phyloP scores from a whole-genome alignment of 768 basidiomycete species.

The Crucibulum laeve region DNA sequence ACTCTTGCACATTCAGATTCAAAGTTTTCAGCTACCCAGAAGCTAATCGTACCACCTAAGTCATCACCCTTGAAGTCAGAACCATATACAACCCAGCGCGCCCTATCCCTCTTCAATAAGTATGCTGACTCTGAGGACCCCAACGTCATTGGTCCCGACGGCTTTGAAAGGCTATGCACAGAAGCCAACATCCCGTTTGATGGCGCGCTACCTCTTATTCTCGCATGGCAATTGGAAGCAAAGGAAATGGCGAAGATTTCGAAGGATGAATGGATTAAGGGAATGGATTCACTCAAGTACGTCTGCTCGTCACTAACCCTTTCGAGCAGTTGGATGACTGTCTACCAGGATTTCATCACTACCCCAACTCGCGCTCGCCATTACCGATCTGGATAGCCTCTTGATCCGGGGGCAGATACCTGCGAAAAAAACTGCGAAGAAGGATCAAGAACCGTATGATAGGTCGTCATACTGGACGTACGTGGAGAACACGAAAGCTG shows the following conservation, averaged over 20 bases:
- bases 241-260: slow-evolving; percentile 72
- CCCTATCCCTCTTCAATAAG: slow-evolving; percentile 51
- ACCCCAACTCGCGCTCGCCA: slow-evolving; percentile 38
- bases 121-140: slow-evolving; percentile 59
- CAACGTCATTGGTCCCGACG: slow-evolving; percentile 63
- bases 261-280: slow-evolving; percentile 66
- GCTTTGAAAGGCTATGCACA: slow-evolving; percentile 65
- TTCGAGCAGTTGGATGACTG: slow-evolving; percentile 4
- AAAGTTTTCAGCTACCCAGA: slow-evolving; percentile 1
- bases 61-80: slow-evolving; percentile 21
- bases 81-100: slow-evolving; percentile 47
- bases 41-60: slow-evolving; percentile 13
- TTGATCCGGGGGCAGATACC: slow-evolving; percentile 48
- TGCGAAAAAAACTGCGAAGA: slow-evolving; percentile 31
- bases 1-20: too few relatives aligned
- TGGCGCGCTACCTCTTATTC: slow-evolving; percentile 63
- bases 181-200: slow-evolving; percentile 74
- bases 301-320: slow-evolving; percentile 9
- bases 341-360: slow-evolving; percentile 37
- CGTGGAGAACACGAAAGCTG: slow-evolving; percentile 40
- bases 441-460: slow-evolving; percentile 50
- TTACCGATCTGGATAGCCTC: slow-evolving; percentile 62
- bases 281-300: slow-evolving; percentile 35
- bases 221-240: slow-evolving; percentile 72
- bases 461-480: slow-evolving; percentile 45